Evolutionary conservation across 2,329 filamentous ascomycete species (phyloP), one percentile per base, ranked within the genome.

Genomic region (Rhinocladiella similis): DNA sequence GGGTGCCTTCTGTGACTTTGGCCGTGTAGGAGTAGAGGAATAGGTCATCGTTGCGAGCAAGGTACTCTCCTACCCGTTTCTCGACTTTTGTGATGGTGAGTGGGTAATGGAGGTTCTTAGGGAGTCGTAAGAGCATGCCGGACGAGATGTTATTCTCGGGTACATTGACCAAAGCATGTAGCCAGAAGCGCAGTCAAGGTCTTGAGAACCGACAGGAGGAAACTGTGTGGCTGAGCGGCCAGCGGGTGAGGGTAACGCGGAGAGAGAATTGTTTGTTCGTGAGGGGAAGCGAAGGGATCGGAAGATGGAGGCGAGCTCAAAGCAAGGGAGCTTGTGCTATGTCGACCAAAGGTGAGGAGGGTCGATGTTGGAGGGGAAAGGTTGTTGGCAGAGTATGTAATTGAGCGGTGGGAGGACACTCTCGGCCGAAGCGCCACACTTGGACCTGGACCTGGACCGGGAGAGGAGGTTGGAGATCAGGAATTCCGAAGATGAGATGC

Each of bases 11-110:
- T 43, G 76, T 87, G 69, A 86, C 81, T 27, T 79, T 86, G 73
- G 87, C 92, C 67, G 86, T 86, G 76, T 92, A 99, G 60, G 86
- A 86, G 80, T 97, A 99, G 71, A 89, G 85, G 70, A 99, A 86
- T 54, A 97, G 81, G 53, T 85, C 82, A 67, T 91, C 88, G 68
- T 90, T 81, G 72, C 88, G 88, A 67, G 84, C 81, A 68, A 99
- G 83, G 60, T 82, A 70, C 66, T 96, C 90, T 72, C 89, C 88
- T 18, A 84, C 83, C 63, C 80, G 77, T 73, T 91, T 91, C 64
- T 93, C 83, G 59, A 97, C 81, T 73, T 90, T 88, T 67, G 87
- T 91, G 74, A 99, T 87, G 65, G 88, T 96, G 74, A 97, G 92
- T 67, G 94, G 94, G 75, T 97, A 99, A 74, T 88, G 89, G 65